Conservation (phyloP, 257 asterid species). For the Solanum tacnaense region DNA sequence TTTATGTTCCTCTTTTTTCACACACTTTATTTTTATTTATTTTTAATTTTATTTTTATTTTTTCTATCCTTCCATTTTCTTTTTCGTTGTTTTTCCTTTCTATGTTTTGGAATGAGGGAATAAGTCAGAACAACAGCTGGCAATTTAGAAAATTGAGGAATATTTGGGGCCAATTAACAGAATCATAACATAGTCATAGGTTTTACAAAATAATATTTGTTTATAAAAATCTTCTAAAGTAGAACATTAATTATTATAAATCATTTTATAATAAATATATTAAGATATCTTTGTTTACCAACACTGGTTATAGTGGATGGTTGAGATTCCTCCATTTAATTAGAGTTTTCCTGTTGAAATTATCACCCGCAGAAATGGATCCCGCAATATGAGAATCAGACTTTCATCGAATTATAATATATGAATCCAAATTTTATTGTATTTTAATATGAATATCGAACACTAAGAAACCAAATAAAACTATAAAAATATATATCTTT, state of each 20-base stretch:
- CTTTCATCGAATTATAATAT: rapidly evolving
- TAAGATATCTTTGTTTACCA: not conserved
- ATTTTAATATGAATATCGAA: not conserved
- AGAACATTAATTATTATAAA: not conserved
- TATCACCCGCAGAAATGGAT: too few relatives aligned
- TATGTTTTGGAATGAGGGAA: not conserved
- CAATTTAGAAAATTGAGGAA: not conserved
- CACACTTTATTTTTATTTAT: not conserved
- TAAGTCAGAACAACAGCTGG: not conserved
- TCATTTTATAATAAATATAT: not conserved
- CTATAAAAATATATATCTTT: not conserved
- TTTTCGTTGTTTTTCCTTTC: not conserved
- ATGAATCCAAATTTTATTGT: rapidly evolving
- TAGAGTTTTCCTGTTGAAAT: not conserved
- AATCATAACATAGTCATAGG: not conserved
- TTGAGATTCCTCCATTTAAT: not conserved
- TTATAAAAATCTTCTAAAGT: not conserved
- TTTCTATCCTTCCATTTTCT: not conserved
- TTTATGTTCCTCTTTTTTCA: too few relatives aligned
- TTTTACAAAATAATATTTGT: not conserved
- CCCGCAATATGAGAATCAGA: too few relatives aligned
- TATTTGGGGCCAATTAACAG: not conserved
- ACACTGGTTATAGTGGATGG: rapidly evolving
- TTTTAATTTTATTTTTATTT: too few relatives aligned
- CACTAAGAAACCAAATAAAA: not conserved